These are phyloP conservation scores for Pyrenula aspistea DNA, from an alignment of 495 filamentous ascomycete species.

Conservation along the genomic window DNA sequence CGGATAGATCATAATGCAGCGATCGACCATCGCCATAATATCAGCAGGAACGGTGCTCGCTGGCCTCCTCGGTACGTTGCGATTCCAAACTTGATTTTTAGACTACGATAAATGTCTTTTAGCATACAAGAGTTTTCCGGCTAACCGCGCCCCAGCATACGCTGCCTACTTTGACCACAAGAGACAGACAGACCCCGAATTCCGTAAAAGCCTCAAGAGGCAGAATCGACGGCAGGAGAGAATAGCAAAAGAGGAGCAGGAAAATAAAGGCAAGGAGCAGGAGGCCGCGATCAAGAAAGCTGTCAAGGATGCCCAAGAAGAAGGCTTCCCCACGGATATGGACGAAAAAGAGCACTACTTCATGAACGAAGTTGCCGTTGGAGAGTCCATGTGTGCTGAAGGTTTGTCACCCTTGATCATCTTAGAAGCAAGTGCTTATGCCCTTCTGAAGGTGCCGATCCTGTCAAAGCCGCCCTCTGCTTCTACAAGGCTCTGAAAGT, in stretches of 20 bases:
- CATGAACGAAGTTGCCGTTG: conserved; percentile 82
- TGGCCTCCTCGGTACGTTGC: conserved; percentile 59
- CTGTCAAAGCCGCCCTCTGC: conserved; percentile 75
- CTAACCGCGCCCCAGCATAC: conserved; percentile 39
- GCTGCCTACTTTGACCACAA: conserved; percentile 93
- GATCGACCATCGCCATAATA: conserved; percentile 61
- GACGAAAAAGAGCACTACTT: conserved; percentile 92
- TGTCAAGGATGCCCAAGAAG: conserved; percentile 68
- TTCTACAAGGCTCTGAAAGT: conserved; percentile 99
- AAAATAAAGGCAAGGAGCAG: conserved; percentile 54
- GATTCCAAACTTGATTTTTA: too few relatives aligned
- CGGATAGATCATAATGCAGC: conserved; percentile 39
- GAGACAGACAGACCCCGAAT: conserved; percentile 73
- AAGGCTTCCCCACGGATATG: conserved; percentile 79
- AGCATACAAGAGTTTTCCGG: too few relatives aligned
- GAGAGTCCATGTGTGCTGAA: conserved; percentile 63
- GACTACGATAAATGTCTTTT: too few relatives aligned
- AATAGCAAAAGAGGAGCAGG: conserved; percentile 64
- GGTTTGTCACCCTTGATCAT: conserved; percentile 31
- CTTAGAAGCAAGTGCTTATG: conserved; percentile 8
- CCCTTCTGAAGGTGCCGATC: conserved; percentile 45
- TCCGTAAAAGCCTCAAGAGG: conserved; percentile 73
- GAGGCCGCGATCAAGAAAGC: conserved; percentile 56
- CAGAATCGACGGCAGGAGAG: conserved; percentile 67
- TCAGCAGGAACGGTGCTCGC: conserved; percentile 62